These are phyloP conservation scores for Xylariales sp. DNA, from an alignment of 2,329 filamentous ascomycete genomes.

Conservation along the genomic window DNA sequence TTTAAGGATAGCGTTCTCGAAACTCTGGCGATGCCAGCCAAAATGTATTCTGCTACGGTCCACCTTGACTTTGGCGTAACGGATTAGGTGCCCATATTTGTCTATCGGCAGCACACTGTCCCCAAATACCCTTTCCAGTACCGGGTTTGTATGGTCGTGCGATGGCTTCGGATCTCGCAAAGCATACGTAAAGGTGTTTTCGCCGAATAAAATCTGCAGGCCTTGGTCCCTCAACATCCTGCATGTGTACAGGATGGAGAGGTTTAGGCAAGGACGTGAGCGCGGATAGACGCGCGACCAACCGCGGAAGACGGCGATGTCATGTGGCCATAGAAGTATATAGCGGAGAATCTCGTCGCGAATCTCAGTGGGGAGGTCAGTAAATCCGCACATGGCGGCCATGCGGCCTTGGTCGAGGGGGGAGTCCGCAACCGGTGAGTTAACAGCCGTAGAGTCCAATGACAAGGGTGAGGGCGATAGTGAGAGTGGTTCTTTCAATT, in stretches of 20 bases:
- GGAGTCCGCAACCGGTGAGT: neutral
- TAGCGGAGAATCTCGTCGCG: constrained; percentile 50
- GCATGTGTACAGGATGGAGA: constrained; percentile 54
- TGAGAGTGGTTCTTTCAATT: constrained; percentile 34
- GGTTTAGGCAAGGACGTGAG: constrained; percentile 48
- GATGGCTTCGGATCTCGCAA: constrained; percentile 53
- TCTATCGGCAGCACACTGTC: constrained; percentile 48
- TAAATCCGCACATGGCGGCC: constrained; percentile 33
- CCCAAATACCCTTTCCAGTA: constrained; percentile 47
- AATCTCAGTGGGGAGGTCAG: constrained; percentile 47
- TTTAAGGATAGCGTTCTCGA: constrained; percentile 53
- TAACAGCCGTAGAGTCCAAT: too few species aligned
- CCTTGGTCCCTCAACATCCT: constrained; percentile 53
- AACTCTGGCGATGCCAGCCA: constrained; percentile 41
- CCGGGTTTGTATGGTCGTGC: constrained; percentile 25
- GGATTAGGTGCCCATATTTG: constrained; percentile 55
- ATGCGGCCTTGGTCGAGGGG: constrained; percentile 17
- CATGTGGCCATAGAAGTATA: constrained; percentile 46
- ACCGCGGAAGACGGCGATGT: constrained; percentile 49
- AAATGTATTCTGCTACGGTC: constrained; percentile 54
- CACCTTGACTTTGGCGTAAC: constrained; percentile 57
- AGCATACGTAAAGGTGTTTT: constrained; percentile 61
- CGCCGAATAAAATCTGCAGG: constrained; percentile 57
- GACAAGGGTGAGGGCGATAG: neutral
- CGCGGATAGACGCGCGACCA: constrained; percentile 50